Percentiles rank a stretch among this genome's conserved stretches.
These are phyloP conservation scores for Cercophora sp. DNA, from an alignment of 495 filamentous ascomycete species.

Conservation along the genomic window DNA sequence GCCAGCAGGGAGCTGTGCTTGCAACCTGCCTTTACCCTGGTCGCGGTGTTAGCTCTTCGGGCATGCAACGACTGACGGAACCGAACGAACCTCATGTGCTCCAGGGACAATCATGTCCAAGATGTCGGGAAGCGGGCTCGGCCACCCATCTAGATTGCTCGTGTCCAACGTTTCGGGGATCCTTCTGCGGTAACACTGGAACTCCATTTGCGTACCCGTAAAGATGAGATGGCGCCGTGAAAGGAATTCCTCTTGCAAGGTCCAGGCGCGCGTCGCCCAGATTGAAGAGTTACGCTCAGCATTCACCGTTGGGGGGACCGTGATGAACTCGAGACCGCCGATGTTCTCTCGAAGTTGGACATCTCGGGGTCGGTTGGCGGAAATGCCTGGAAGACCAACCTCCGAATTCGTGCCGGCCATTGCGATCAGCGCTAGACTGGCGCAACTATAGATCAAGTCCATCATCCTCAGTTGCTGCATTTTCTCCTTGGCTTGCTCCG, in stretches of 20 bases:
- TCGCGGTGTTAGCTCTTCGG: too few species aligned
- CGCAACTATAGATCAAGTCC: constrained; percentile 17
- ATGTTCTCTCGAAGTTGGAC: constrained; percentile 11
- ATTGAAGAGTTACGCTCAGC: neutral
- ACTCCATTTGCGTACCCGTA: constrained; percentile 7
- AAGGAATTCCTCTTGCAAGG: constrained; percentile 16
- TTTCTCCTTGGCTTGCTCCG: constrained; percentile 8
- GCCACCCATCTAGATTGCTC: neutral
- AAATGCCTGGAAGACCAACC: constrained; percentile 15
- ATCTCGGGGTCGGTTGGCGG: neutral
- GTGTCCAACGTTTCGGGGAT: constrained; percentile 1
- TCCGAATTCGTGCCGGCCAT: constrained; percentile 11
- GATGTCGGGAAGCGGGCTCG: neutral
- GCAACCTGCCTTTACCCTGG: too few species aligned
- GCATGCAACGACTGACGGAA: too few species aligned
- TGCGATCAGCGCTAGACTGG: constrained; percentile 3
- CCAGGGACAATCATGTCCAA: neutral
- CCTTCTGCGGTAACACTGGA: neutral
- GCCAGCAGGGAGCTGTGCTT: too few species aligned
- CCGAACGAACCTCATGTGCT: too few species aligned
- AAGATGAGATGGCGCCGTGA: constrained; percentile 14
- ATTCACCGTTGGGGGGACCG: constrained; percentile 5
- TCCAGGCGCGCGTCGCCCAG: constrained; percentile 20
- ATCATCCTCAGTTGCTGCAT: constrained; percentile 15
- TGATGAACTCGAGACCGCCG: constrained; percentile 11